Evolutionary conservation across 345 rosid genomes (phyloP), one percentile per base, ranked within the genome.

Genomic region (Populus deltoides): DNA sequence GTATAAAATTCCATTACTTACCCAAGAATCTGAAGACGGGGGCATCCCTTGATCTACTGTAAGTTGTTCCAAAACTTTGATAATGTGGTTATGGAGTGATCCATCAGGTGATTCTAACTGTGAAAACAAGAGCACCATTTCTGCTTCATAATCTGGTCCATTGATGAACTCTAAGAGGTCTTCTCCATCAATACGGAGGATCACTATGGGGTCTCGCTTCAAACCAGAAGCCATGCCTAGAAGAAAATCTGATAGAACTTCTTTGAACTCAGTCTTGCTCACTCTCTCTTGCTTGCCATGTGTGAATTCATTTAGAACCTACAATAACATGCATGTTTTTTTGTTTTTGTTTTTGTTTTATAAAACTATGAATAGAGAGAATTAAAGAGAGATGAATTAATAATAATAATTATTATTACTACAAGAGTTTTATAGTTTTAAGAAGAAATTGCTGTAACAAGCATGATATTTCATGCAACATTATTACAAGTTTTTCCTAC

Each of bases 161-260:
- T 86, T 79, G 74, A 94, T 81, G 85, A 97, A 94, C 86, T 94
- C 99, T 8, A 67, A 68, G 9, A 97, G 94, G 86, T 97, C 99
- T 84, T 93, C 97, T 62, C 99, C 98, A 72, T 97, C 97, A 59
- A 97, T 94, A 62, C 97, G 95, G 65, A 94, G 97, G 80, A 97
- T 94, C 66, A 92, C 92, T 49, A 97, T 87, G 36, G 98, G 98
- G 80, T 97, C 99, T 67, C 99, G 89, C 84, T 97, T 92, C 87
- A 94, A 84, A 71, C 99, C 97, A 35, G 94, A 91, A 22, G 99
- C 99, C 99, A 97, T 92, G 39, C 97, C 99, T 78, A 97, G 77
- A 77, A 97, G 80, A 43, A 94, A 88, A 81, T 96, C 99, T 4
- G 97, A 91, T 70, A 93, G 88, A 81, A 91, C 99, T 85, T 86